Evolutionary conservation across 768 basidiomycete genomes (phyloP).

Genomic region (Hortiboletus campestris): DNA sequence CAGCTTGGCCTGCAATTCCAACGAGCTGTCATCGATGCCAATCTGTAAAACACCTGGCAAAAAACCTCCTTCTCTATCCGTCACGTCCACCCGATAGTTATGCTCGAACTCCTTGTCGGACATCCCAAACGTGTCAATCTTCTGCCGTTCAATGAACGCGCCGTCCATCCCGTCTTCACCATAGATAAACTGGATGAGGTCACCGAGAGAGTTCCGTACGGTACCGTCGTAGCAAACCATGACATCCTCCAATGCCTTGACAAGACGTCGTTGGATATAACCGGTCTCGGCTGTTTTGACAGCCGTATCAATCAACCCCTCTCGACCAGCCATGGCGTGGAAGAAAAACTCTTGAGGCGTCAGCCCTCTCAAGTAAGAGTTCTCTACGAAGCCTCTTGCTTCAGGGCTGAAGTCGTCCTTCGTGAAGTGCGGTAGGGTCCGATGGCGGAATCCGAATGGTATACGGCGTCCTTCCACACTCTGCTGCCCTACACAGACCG

Average conservation of each 20-base stretch:
- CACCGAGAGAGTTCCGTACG: conserved; percentile 94
- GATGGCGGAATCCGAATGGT: conserved; percentile 96
- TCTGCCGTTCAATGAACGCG: conserved; percentile 94
- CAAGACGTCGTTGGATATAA: conserved; percentile 96
- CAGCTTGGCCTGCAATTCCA: conserved; percentile 78
- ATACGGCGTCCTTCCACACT: conserved; percentile 97
- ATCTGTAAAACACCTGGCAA: conserved; percentile 77
- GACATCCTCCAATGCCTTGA: conserved; percentile 97
- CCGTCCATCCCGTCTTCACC: conserved; percentile 99
- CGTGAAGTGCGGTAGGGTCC: conserved; percentile 94
- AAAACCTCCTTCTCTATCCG: conserved; percentile 79
- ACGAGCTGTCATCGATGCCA: conserved; percentile 81
- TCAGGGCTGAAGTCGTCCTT: conserved; percentile 99
- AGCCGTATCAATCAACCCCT: conserved; percentile 98
- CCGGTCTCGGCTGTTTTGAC: conserved; percentile 99
- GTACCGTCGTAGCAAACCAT: conserved; percentile 98
- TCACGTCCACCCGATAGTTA: conserved; percentile 93
- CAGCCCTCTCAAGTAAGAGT: conserved; percentile 93
- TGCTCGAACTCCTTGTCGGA: conserved; percentile 83
- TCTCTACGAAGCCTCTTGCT: conserved; percentile 97
- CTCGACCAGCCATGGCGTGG: conserved; percentile 99
- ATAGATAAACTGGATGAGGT: conserved; percentile 94
- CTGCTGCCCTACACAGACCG: conserved; percentile 98
- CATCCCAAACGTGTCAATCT: conserved; percentile 84
- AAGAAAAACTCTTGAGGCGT: conserved; percentile 99